Percentiles rank a stretch among this genome's conserved stretches.
Conservation (phyloP, 2,329 filamentous ascomycete genomes). For the Penicillium sp. region DNA sequence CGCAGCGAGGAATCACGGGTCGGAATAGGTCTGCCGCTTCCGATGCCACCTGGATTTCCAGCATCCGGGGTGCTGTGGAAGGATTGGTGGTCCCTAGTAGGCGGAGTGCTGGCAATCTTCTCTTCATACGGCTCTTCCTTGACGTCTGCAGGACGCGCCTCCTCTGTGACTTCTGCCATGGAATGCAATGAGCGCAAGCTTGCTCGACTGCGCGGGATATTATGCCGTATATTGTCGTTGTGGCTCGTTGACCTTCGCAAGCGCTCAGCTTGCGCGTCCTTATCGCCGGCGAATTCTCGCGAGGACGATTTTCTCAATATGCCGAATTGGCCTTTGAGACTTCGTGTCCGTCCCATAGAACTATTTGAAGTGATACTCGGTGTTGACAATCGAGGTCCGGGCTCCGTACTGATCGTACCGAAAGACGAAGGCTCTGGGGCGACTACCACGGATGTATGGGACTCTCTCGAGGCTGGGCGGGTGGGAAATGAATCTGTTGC, state of each 20-base stretch:
- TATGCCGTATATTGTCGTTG: constrained; percentile 35
- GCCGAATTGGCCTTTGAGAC: constrained; percentile 35
- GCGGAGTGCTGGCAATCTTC: constrained; percentile 21
- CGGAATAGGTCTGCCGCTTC: constrained; percentile 58
- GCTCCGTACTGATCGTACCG: constrained; percentile 41
- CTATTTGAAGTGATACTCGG: constrained; percentile 41
- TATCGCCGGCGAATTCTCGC: constrained; percentile 38
- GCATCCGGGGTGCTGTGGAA: constrained; percentile 27
- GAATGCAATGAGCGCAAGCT: constrained; percentile 42
- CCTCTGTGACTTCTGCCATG: constrained; percentile 44
- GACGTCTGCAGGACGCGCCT: constrained; percentile 25
- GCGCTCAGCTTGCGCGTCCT: constrained; percentile 34
- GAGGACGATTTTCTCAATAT: constrained; percentile 35
- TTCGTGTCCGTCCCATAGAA: constrained; percentile 37
- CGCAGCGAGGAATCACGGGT: constrained; percentile 64
- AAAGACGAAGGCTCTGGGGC: constrained; percentile 36
- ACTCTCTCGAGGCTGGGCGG: constrained; percentile 38
- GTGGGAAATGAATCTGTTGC: constrained; percentile 38
- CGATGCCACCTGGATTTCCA: constrained; percentile 37
- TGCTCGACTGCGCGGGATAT: constrained; percentile 35
- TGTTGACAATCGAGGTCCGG: constrained; percentile 38
- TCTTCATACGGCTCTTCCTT: constrained; percentile 21
- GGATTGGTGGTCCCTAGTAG: constrained; percentile 37
- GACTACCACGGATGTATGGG: constrained; percentile 34
- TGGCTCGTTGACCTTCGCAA: constrained; percentile 34